These are phyloP conservation scores for Mucor lusitanicus DNA, from an alignment of 371 early-diverging fungal genomes.

Conservation along the genomic window DNA sequence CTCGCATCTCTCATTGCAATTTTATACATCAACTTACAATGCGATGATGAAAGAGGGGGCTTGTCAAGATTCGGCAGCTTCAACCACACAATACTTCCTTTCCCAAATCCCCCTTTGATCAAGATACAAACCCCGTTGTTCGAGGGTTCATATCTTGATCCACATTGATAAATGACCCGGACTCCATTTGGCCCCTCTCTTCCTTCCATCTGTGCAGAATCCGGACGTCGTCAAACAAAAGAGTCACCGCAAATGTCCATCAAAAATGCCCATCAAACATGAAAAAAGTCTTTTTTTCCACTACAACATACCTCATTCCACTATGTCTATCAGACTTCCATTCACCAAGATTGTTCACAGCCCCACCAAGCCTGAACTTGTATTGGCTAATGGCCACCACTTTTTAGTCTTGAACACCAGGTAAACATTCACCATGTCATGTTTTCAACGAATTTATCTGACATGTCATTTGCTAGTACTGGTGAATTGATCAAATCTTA, in stretches of 20 bases:
- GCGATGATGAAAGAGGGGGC: conserved; percentile 38
- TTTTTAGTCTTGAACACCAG: conserved; percentile 60
- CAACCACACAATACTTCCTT: conserved; percentile 5
- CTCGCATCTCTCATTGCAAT: not conserved
- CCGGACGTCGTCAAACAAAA: conserved; percentile 4
- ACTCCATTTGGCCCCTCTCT: not conserved
- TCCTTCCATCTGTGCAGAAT: not conserved
- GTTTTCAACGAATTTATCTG: not conserved
- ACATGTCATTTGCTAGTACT: conserved; percentile 24
- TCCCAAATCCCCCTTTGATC: not conserved
- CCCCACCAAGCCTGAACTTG: conserved; percentile 55
- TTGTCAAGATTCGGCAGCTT: conserved; percentile 17
- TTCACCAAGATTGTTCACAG: conserved; percentile 55
- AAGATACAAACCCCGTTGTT: not conserved
- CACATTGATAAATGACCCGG: not conserved
- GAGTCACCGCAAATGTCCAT: conserved; percentile 3
- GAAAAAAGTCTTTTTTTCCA: not conserved
- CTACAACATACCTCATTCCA: not conserved
- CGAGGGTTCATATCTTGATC: not conserved
- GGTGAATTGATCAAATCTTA: conserved; percentile 46
- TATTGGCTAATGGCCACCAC: conserved; percentile 61
- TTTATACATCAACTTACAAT: conserved; percentile 29
- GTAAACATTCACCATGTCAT: conserved; percentile 22
- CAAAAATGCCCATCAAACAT: not conserved
- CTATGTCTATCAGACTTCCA: conserved; percentile 45